Conservation (phyloP, 2,329 filamentous ascomycete genomes). For the Aspergillus tamarii region DNA sequence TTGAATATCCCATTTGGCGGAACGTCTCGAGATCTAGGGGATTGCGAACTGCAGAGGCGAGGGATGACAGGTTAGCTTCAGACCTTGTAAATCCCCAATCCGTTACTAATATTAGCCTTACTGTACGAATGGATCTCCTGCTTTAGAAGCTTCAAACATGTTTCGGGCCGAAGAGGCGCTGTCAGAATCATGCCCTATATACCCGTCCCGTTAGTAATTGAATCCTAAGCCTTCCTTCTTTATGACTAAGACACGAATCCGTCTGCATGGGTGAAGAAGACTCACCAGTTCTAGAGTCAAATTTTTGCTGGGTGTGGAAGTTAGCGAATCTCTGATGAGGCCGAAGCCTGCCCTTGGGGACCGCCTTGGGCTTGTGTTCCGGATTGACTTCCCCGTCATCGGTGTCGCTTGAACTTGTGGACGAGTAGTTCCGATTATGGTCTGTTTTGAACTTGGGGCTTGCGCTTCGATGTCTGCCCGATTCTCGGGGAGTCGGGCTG, state of each 20-base stretch:
- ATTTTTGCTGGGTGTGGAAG: slow-evolving; percentile 27
- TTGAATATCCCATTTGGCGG: slow-evolving; percentile 29
- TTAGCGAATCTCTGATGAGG: slow-evolving; percentile 34
- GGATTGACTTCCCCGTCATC: slow-evolving; percentile 32
- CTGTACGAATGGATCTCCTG: slow-evolving; percentile 12
- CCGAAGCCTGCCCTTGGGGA: slow-evolving; percentile 43
- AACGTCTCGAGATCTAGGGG: slow-evolving; percentile 9
- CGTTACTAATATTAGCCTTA: slow-evolving; percentile 8
- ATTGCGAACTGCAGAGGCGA: slow-evolving; percentile 12
- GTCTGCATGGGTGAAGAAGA: slow-evolving; percentile 1
- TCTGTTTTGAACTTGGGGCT: slow-evolving; percentile 45
- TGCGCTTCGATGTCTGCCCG: slow-evolving; percentile 45
- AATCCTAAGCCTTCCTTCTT: neutral
- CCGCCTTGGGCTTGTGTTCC: slow-evolving; percentile 43
- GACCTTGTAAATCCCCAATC: neutral
- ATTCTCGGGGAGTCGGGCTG: slow-evolving; percentile 34
- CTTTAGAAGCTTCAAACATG: slow-evolving; percentile 12
- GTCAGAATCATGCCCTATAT: slow-evolving; percentile 37
- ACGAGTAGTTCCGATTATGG: slow-evolving; percentile 36
- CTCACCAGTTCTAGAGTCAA: slow-evolving; percentile 37
- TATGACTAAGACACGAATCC: neutral
- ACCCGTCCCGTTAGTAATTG: slow-evolving; percentile 28
- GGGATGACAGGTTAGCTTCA: slow-evolving; percentile 14
- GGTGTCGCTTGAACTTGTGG: slow-evolving; percentile 45
- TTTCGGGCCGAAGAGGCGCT: slow-evolving; percentile 30